Base-by-base conservation (phyloP, 1,284 basidiomycete genomes). In the Leccinum pachyderme region DNA sequence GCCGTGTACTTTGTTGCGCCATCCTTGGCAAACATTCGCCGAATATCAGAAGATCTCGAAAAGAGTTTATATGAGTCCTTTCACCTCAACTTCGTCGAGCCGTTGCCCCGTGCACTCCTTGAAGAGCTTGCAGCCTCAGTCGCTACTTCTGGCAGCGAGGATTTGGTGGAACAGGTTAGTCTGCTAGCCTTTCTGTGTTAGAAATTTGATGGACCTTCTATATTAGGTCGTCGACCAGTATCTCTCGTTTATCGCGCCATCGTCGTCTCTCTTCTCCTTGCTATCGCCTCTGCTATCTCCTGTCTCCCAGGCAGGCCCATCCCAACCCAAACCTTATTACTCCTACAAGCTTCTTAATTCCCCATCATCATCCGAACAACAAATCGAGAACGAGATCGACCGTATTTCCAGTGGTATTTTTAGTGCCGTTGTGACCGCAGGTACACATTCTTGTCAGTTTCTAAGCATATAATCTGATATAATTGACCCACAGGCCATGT, bases 1-100 rank as follows among this genome's bases (percentile, higher is more conserved):
- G 95, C 97, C 0, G 84, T 99, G 29, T 99, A 99, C 77, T 97
- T 99, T 71, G 91, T 99, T 49, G 85, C 93, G 0, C 97, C 97
- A 0, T 97, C 93, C 0, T 76, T 92, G 9, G 76, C 80, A 51
- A 99, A 98, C 69, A 82, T 99, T 60, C 81, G 84, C 56, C 82
- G 96, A 53, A 95, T 98, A 77, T 89, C 92, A 13, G 87, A 93
- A 65, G 93, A 95, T 69, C 81, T 98, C 33, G 87, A 88, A 68
- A 91, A 91, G 63, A 80, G 81, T 22, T 80, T 99, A 32, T 99
- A 99, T 70, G 94, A 97, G 64, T 87, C 92, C 0, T 95, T 90
- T 71, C 91, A 98, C 72, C 77, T 99, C 62, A 98, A 96, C 70
- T 99, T 99, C 69, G 95, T 95, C 8, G 95, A 95, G 56, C 87